phyloP scores from a whole-genome alignment of 75 land plant species.

The Pinus albicaulis region DNA sequence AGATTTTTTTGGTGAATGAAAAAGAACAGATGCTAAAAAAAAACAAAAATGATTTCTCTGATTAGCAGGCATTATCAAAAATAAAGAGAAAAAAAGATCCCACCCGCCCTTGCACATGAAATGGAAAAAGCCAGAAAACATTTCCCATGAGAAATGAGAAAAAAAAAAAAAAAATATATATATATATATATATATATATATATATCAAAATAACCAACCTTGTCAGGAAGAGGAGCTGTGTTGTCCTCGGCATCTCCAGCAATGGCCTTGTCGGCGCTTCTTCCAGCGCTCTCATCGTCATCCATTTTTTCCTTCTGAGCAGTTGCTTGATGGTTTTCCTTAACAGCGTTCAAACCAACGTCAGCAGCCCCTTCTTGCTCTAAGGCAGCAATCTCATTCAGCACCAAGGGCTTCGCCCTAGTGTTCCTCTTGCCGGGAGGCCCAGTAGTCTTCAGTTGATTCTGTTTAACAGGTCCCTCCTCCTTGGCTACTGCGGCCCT shows the following conservation, averaged over 20 bases:
- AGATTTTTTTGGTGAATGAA: too few species aligned
- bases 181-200: too few species aligned
- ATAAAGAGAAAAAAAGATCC: too few species aligned
- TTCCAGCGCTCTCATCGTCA: constrained; percentile 35
- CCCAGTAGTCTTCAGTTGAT: neutral
- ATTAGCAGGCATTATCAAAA: too few species aligned
- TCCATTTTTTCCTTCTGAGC: constrained; percentile 24
- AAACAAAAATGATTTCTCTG: too few species aligned
- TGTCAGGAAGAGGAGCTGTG: constrained; percentile 45
- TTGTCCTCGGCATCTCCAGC: constrained; percentile 36
- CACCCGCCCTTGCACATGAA: too few species aligned
- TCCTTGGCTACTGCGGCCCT: constrained; percentile 35
- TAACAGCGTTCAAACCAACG: neutral
- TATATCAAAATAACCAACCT: constrained; percentile 18
- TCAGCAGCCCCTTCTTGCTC: neutral
- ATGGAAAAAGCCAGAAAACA: too few species aligned
- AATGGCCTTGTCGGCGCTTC: constrained; percentile 34
- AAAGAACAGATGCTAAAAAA: too few species aligned
- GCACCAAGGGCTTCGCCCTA: neutral
- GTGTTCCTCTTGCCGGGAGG: neutral
- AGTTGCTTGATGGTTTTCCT: neutral
- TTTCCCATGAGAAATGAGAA: neutral
- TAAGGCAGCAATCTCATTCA: neutral
- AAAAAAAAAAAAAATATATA: neutral
- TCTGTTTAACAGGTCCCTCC: constrained; percentile 6